These are phyloP conservation scores for Talaromyces funiculosus DNA, from an alignment of 2,329 filamentous ascomycete genomes.

Conservation along the genomic window DNA sequence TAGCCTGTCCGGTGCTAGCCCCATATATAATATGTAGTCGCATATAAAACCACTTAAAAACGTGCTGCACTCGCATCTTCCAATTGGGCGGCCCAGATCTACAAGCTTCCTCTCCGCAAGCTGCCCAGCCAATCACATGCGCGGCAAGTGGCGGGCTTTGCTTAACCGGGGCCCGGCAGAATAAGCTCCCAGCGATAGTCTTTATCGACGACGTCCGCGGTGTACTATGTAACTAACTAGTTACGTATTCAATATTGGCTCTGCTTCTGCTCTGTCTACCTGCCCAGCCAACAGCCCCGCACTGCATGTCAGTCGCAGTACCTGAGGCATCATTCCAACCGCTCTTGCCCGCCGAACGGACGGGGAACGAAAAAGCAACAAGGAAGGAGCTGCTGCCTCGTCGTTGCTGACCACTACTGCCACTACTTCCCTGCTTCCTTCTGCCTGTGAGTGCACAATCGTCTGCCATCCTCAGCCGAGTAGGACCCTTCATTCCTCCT, in stretches of 20 bases:
- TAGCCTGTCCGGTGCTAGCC: not conserved
- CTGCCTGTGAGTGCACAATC: not conserved
- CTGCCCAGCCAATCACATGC: not conserved
- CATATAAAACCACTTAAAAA: conserved; percentile 3
- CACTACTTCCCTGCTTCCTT: not conserved
- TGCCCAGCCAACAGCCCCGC: not conserved
- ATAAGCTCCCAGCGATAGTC: not conserved
- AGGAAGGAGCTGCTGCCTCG: not conserved
- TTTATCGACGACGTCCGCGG: not conserved
- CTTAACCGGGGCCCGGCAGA: not conserved
- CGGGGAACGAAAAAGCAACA: not conserved
- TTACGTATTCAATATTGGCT: too few species aligned
- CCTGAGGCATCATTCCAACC: conserved; percentile 3
- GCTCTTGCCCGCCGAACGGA: not conserved
- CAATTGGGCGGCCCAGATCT: conserved; percentile 12
- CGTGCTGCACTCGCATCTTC: conserved; percentile 7
- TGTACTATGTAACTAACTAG: too few species aligned
- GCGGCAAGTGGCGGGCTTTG: not conserved
- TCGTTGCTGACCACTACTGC: too few species aligned
- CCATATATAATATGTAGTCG: not conserved
- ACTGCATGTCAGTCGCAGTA: not conserved
- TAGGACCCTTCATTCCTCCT: not conserved
- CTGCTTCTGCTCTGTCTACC: too few species aligned
- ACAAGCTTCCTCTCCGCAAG: conserved; percentile 3
- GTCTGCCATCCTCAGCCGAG: not conserved